phyloP scores from a whole-genome alignment of 2,329 filamentous ascomycete species.

The Nemania sp. region DNA sequence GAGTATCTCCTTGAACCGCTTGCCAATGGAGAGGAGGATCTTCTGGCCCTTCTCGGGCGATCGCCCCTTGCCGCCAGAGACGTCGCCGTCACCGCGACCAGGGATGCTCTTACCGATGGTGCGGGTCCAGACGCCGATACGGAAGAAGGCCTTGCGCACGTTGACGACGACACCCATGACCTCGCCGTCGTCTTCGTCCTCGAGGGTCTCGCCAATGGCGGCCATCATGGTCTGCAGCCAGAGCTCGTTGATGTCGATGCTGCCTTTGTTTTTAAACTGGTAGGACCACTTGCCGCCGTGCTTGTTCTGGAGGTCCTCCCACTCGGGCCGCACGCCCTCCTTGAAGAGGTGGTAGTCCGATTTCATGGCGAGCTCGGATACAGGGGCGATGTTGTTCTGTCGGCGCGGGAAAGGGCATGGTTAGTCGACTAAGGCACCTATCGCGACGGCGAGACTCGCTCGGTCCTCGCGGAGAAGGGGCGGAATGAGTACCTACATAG shows the following conservation, averaged over 20 bases:
- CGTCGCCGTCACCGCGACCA: slow-evolving; percentile 72
- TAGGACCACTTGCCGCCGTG: slow-evolving; percentile 99
- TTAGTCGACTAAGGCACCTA: neutral
- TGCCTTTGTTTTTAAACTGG: slow-evolving; percentile 94
- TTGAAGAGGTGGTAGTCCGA: slow-evolving; percentile 99
- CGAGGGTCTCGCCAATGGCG: slow-evolving; percentile 96
- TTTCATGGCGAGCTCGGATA: slow-evolving; percentile 94
- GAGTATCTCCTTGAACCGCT: slow-evolving; percentile 89
- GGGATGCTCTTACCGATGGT: slow-evolving; percentile 86
- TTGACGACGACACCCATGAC: slow-evolving; percentile 99
- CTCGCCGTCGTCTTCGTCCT: slow-evolving; percentile 92
- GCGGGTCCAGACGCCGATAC: slow-evolving; percentile 95
- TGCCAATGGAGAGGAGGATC: slow-evolving; percentile 81
- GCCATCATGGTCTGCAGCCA: slow-evolving; percentile 98
- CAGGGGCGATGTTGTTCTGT: slow-evolving; percentile 98
- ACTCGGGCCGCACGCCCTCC: slow-evolving; percentile 93
- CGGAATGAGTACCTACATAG: slow-evolving; percentile 70
- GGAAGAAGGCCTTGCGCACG: slow-evolving; percentile 97
- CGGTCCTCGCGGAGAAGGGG: neutral
- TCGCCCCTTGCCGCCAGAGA: slow-evolving; percentile 77
- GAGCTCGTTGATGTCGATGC: slow-evolving; percentile 87
- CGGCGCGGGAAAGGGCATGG: slow-evolving; percentile 14
- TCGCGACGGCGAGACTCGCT: neutral
- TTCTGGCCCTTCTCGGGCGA: slow-evolving; percentile 82
- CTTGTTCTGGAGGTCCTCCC: slow-evolving; percentile 99